Percentiles rank a stretch among this genome's conserved stretches.
Evolutionary conservation across 2,329 filamentous ascomycete species (phyloP).

Genomic region (Microdochium nivale): DNA sequence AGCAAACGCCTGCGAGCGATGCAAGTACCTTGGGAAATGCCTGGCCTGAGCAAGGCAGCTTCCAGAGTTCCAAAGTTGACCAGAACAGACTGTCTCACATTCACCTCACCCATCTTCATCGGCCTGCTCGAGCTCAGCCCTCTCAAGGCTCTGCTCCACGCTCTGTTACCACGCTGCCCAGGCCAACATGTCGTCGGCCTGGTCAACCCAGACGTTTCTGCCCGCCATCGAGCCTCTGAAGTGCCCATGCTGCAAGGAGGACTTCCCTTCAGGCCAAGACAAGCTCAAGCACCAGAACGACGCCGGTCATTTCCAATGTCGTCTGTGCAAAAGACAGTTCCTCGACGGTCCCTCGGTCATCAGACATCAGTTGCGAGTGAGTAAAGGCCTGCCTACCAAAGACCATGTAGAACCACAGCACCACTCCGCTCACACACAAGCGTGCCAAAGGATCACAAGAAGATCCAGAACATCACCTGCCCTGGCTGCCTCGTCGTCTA

Average conservation of each 20-base stretch:
- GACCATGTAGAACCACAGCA: slow-evolving; percentile 6
- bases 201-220: not conserved
- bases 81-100: no score
- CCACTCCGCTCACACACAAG: slow-evolving; percentile 6
- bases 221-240: not conserved
- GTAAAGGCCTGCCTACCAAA: slow-evolving; percentile 2
- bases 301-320: slow-evolving; percentile 1
- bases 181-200: slow-evolving; percentile 1
- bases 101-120: no score
- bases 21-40: no score
- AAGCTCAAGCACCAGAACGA: not conserved
- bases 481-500: slow-evolving; percentile 36
- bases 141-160: no score
- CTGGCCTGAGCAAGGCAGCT: no score
- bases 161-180: not conserved
- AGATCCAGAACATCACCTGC: slow-evolving; percentile 32
- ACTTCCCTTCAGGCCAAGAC: not conserved
- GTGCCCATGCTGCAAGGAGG: not conserved
- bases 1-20: no score
- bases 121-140: no score
- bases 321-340: not conserved
- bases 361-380: not conserved
- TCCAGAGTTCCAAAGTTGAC: no score
- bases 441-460: slow-evolving; percentile 21
- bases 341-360: not conserved